These are phyloP conservation scores for Diaporthe amygdali DNA, from an alignment of 2,329 filamentous ascomycete genomes.

Conservation along the genomic window DNA sequence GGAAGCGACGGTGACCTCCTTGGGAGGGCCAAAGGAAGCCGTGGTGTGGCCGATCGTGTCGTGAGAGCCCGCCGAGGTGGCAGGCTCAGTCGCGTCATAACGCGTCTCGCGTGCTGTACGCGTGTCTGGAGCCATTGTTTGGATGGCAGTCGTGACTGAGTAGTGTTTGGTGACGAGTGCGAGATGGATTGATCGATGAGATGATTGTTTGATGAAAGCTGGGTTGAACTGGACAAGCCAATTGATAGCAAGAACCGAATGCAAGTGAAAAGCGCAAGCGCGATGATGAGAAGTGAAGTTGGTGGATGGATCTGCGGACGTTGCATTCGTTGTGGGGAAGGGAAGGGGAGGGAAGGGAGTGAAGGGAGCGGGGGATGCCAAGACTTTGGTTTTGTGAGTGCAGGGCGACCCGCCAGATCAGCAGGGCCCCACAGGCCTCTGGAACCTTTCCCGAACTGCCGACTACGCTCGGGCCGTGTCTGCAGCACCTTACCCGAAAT, in stretches of 20 bases:
- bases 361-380: neutral
- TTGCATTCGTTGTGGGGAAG: conserved; percentile 11
- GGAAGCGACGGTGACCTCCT: neutral
- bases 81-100: conserved; percentile 44
- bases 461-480: neutral
- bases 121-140: conserved; percentile 9
- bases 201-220: neutral
- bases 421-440: neutral
- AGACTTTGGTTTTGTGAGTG: neutral
- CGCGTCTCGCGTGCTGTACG: conserved; percentile 50
- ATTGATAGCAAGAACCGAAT: conserved; percentile 2
- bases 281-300: conserved; percentile 3
- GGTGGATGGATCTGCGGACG: conserved; percentile 1
- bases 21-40: conserved; percentile 3
- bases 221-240: conserved; percentile 3
- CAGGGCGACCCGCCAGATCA: neutral
- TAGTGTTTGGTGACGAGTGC: neutral
- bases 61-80: conserved; percentile 62
- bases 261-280: conserved; percentile 2
- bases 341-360: neutral
- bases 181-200: neutral
- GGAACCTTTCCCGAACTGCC: neutral
- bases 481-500: neutral
- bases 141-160: neutral
- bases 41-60: conserved; percentile 53